Percentiles rank a stretch among this genome's conserved stretches.
These are phyloP conservation scores for Penicillium griseofulvum DNA, from an alignment of 2,329 filamentous ascomycete genomes.

Conservation along the genomic window DNA sequence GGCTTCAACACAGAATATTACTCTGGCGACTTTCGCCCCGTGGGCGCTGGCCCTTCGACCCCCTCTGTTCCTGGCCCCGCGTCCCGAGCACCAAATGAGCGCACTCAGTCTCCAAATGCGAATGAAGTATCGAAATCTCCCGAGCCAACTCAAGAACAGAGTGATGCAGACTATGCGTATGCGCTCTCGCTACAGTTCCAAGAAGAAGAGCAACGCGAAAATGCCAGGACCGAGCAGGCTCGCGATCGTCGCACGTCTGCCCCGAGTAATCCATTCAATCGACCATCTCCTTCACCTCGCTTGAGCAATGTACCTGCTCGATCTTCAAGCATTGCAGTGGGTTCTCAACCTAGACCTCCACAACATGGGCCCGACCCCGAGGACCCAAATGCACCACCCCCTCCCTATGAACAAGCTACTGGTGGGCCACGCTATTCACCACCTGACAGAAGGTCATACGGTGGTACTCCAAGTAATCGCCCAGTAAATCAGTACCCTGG, in stretches of 20 bases:
- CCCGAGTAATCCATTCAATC: slow-evolving; percentile 17
- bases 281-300: slow-evolving; percentile 9
- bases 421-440: slow-evolving; percentile 56
- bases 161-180: slow-evolving; percentile 69
- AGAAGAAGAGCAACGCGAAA: slow-evolving; percentile 79
- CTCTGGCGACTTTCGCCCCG: slow-evolving; percentile 82
- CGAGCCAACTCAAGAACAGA: slow-evolving; percentile 63
- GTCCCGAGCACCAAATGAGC: slow-evolving; percentile 28
- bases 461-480: slow-evolving; percentile 24
- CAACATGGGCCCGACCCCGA: slow-evolving; percentile 35
- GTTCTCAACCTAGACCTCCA: slow-evolving; percentile 11
- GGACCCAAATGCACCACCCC: slow-evolving; percentile 54
- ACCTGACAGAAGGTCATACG: slow-evolving; percentile 41
- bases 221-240: slow-evolving; percentile 40
- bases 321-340: slow-evolving; percentile 21
- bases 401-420: slow-evolving; percentile 65
- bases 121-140: slow-evolving; percentile 15
- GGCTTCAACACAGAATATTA: slow-evolving; percentile 80
- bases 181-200: slow-evolving; percentile 89
- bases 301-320: slow-evolving; percentile 17
- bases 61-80: slow-evolving; percentile 32
- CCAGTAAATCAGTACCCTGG: slow-evolving; percentile 21
- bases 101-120: slow-evolving; percentile 1
- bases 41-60: slow-evolving; percentile 58
- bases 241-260: slow-evolving; percentile 20